Evolutionary conservation across 306 rosid genomes (phyloP), one percentile per base, ranked within the genome.

Genomic region (Ziziphus jujuba): DNA sequence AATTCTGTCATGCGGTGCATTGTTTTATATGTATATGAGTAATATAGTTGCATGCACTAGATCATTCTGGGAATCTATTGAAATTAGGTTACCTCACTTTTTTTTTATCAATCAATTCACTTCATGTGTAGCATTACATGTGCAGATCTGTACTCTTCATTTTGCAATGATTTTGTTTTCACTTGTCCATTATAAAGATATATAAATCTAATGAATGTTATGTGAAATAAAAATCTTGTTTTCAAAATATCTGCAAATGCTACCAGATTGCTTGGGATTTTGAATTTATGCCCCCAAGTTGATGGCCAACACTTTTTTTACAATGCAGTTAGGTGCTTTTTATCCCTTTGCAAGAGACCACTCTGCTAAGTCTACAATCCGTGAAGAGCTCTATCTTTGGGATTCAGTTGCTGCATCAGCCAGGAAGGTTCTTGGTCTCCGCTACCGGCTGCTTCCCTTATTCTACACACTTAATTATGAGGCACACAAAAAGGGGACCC

Each of bases 281-380:
- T 28, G 12, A 40, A 40, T 7, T 31, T 31, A 1, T 36, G 14
- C 5, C 5, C 28, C 19, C 8, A 31, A 43, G 56, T 40, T 36
- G 13, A 68, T 17, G 45, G 16, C 14, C 22, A 40, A 67, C 14
- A 40, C 21, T 50, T 65, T 51, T 61, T 13, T 51, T 25, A 45
- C 8, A 21, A 25, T 84, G 84, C 35, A 92, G 97, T 77, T 92
- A 53, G 98, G 98, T 38, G 95, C 98, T 11, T 89, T 92, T 71
- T 89, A 92, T 62, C 98, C 98, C 6, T 89, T 92, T 76, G 60
- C 97, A 4, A 87, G 98, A 80, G 97, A 89, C 76, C 98, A 92
- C 80, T 85, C 98, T 0, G 84, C 2, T 0, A 81, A 23, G 70
- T 13, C 0, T 13, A 40, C 84, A 13, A 76, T 24, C 51, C 83